Evolutionary conservation across 441 rosid species (phyloP).

Genomic region (Arabidopsis lyrata): DNA sequence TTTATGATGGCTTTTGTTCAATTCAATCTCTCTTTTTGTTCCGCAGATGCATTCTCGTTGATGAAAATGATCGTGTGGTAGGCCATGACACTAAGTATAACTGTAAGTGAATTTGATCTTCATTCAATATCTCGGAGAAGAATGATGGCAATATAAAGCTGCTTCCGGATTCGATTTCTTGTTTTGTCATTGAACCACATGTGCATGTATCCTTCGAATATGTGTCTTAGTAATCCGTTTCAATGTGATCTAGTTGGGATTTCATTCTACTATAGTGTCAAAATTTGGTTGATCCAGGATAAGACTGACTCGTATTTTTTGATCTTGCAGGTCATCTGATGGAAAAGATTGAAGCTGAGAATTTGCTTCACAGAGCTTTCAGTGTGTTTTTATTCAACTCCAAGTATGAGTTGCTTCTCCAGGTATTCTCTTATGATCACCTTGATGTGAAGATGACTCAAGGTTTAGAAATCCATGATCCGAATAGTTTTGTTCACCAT

Average conservation of each 20-base stretch:
- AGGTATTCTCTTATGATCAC: conserved; percentile 55
- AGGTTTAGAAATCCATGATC: background rate
- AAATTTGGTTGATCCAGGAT: conserved; percentile 16
- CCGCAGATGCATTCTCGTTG: conserved; percentile 94
- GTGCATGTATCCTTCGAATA: background rate
- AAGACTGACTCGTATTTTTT: background rate
- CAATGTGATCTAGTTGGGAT: background rate
- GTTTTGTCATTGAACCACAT: background rate
- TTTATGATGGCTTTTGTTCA: conserved; percentile 5
- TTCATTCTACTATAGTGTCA: background rate
- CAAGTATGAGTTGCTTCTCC: conserved; percentile 89
- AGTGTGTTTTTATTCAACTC: conserved; percentile 94
- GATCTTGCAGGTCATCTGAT: conserved; percentile 83
- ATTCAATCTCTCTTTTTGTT: background rate
- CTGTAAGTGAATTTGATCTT: conserved; percentile 58
- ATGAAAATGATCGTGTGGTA: conserved; percentile 79
- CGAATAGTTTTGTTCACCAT: conserved; percentile 1
- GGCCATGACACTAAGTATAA: conserved; percentile 93
- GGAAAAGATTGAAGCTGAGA: conserved; percentile 86
- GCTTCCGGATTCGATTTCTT: conserved; percentile 1
- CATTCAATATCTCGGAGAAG: background rate
- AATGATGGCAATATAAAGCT: background rate
- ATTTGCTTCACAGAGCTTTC: conserved; percentile 91
- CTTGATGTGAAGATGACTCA: background rate
- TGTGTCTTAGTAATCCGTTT: background rate